Conservation (phyloP, 306 rosid genomes). For the Lathyrus aphaca region DNA sequence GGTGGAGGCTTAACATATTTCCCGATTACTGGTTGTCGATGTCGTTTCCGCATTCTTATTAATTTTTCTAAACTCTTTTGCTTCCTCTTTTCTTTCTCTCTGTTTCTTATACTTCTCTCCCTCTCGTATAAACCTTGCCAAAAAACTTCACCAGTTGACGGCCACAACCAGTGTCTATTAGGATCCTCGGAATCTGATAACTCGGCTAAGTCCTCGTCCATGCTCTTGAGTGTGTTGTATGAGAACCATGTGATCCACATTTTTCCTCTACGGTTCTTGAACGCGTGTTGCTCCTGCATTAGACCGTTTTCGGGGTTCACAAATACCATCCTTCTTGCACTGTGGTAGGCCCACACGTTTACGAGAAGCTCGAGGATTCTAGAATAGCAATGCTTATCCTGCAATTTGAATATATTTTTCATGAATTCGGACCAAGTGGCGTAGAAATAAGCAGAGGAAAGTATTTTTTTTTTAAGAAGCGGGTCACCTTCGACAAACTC, state of each 20-base stretch:
- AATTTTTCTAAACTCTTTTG: slow-evolving; percentile 74
- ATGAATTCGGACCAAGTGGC: background rate
- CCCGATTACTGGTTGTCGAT: slow-evolving; percentile 82
- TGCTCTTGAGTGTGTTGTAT: slow-evolving; percentile 64
- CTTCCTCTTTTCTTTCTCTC: slow-evolving; percentile 79
- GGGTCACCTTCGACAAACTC: slow-evolving; percentile 79
- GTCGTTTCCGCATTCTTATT: slow-evolving; percentile 70
- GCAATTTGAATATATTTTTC: slow-evolving; percentile 32
- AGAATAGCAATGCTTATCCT: slow-evolving; percentile 93
- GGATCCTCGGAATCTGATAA: slow-evolving; percentile 65
- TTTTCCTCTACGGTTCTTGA: slow-evolving; percentile 71
- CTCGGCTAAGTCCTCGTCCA: slow-evolving; percentile 97
- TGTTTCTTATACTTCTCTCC: slow-evolving; percentile 68
- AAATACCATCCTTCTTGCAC: slow-evolving; percentile 81
- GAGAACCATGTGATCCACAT: slow-evolving; percentile 96
- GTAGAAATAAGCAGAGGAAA: slow-evolving; percentile 10
- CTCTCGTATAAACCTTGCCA: slow-evolving; percentile 88
- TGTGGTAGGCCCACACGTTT: slow-evolving; percentile 95
- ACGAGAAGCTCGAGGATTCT: slow-evolving; percentile 84
- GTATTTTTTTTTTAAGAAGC: slow-evolving; percentile 14
- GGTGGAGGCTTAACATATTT: slow-evolving; percentile 90
- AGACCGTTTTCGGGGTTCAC: slow-evolving; percentile 74
- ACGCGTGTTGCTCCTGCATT: slow-evolving; percentile 86
- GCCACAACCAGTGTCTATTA: slow-evolving; percentile 84
- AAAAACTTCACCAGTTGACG: slow-evolving; percentile 87